Evolutionary conservation across 345 rosid genomes (phyloP).

Genomic region (Linum tenue): DNA sequence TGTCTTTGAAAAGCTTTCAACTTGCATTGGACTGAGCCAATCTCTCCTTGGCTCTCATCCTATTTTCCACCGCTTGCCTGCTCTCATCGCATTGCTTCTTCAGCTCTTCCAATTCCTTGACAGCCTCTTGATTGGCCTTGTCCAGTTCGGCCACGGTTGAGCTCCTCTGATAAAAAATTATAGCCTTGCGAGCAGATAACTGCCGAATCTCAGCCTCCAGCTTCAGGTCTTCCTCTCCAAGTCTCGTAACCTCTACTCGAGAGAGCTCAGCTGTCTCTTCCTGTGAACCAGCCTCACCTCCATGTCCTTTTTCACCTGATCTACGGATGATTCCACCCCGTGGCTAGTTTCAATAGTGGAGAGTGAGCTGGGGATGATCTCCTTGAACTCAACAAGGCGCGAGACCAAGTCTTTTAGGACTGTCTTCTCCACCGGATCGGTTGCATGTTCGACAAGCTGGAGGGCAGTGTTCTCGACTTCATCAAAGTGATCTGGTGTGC

Average conservation of each 20-base stretch:
- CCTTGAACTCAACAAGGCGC: neutral
- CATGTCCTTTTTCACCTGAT: neutral
- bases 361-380: neutral
- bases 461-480: neutral
- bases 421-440: neutral
- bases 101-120: neutral
- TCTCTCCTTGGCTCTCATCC: neutral
- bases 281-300: neutral
- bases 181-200: neutral
- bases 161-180: neutral
- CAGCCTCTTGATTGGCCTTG: neutral
- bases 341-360: neutral
- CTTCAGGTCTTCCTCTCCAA: neutral
- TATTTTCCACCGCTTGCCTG: neutral
- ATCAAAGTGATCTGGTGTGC: neutral
- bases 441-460: neutral
- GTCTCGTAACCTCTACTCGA: neutral
- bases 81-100: neutral
- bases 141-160: neutral
- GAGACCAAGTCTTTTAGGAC: neutral
- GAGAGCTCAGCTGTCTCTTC: neutral
- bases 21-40: neutral
- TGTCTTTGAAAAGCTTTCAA: neutral
- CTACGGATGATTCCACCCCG: neutral
- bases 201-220: neutral